Evolutionary conservation across 164 flowering plant genomes (phyloP).

Genomic region (Nymphaea thermarum): DNA sequence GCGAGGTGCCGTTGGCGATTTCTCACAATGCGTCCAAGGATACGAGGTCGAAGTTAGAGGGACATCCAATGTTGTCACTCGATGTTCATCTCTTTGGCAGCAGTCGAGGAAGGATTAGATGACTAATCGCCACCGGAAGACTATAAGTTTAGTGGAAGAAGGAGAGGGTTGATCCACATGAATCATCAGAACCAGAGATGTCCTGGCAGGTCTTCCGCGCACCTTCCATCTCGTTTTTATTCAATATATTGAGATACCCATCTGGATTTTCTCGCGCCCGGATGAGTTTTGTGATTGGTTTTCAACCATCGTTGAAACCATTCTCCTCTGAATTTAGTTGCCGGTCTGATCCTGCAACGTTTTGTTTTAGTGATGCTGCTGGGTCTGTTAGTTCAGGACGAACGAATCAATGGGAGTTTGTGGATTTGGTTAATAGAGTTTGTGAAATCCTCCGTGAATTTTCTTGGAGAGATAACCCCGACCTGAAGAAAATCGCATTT

Average conservation of each 20-base stretch:
- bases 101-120: too few species aligned
- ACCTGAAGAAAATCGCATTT: conserved; percentile 24
- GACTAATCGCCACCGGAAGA: too few species aligned
- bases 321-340: conserved; percentile 19
- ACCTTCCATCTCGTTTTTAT: neutral
- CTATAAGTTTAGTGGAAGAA: too few species aligned
- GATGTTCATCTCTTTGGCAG: too few species aligned
- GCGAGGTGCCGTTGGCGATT: too few species aligned
- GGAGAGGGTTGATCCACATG: neutral
- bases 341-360: neutral
- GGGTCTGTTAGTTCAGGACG: neutral
- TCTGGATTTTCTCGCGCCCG: conserved; percentile 10
- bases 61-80: too few species aligned
- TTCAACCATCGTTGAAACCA: conserved; percentile 11
- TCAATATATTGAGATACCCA: conserved; percentile 17
- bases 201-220: neutral
- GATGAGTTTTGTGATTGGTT: conserved; percentile 8
- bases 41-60: too few species aligned
- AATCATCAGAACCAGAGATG: neutral
- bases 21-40: too few species aligned
- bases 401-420: neutral
- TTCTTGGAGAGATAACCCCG: conserved; percentile 31
- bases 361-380: neutral
- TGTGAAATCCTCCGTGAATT: conserved; percentile 20
- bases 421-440: conserved; percentile 25